Percentiles rank a stretch among this genome's conserved stretches.
These are phyloP conservation scores for Balansia obtecta DNA, from an alignment of 2,329 filamentous ascomycete genomes.

Conservation along the genomic window DNA sequence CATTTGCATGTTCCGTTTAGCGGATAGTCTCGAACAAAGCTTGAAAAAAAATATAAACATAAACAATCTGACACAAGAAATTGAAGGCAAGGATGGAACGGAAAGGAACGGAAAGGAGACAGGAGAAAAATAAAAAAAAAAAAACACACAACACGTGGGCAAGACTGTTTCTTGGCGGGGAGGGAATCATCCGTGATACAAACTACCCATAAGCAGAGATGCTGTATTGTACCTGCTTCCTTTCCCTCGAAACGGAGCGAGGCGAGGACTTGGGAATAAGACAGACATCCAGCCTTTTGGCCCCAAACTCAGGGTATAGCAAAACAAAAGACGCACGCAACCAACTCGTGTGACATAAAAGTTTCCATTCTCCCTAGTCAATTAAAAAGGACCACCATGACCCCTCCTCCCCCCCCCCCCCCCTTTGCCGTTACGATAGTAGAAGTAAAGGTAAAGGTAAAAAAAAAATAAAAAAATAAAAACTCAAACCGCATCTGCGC, in stretches of 20 bases:
- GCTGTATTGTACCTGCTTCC: neutral
- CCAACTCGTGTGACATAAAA: conserved; percentile 6
- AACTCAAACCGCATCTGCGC: conserved; percentile 18
- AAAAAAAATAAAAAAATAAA: conserved; percentile 14
- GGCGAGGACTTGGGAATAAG: neutral
- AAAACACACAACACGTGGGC: conserved; percentile 1
- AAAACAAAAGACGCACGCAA: conserved; percentile 6
- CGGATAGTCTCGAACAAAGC: conserved; percentile 8
- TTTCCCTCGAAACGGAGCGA: neutral
- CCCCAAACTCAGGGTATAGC: conserved; percentile 4
- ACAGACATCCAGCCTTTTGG: conserved; percentile 3
- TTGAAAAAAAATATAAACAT: conserved; percentile 1
- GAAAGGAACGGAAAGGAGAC: no score
- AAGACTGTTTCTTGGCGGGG: neutral
- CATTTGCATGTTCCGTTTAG: conserved; percentile 19
- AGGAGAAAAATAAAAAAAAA: neutral
- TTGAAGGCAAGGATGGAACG: no score
- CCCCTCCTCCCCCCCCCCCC: conserved; percentile 19
- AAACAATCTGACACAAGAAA: no score
- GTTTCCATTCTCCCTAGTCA: conserved; percentile 7
- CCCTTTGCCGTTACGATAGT: conserved; percentile 16
- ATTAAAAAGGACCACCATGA: conserved; percentile 7
- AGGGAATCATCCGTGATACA: conserved; percentile 2
- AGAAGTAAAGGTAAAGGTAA: conserved; percentile 9
- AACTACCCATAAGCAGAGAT: neutral